Percentiles rank a stretch among this genome's conserved stretches.
These are phyloP conservation scores for Hansenula lynferdii DNA, from an alignment of 1,139 yeast genomes.

Conservation along the genomic window DNA sequence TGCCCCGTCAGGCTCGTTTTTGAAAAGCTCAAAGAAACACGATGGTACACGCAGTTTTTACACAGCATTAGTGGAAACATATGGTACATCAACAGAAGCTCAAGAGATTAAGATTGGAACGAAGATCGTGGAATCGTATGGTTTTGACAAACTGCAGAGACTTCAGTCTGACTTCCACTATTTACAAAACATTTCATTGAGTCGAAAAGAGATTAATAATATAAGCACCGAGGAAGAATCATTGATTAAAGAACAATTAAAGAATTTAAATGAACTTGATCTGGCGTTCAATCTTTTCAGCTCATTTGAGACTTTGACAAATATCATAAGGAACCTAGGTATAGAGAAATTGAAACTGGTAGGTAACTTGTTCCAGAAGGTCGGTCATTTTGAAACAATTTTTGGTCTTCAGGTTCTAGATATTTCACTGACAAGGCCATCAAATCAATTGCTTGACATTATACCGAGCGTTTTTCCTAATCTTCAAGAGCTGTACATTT, in stretches of 20 bases:
- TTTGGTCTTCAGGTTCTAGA: slow-evolving; percentile 22
- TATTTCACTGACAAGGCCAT: slow-evolving; percentile 25
- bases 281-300: slow-evolving; percentile 56
- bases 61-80: slow-evolving; percentile 46
- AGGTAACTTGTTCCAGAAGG: slow-evolving; percentile 49
- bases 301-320: slow-evolving; percentile 34
- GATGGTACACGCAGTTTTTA: slow-evolving; percentile 31
- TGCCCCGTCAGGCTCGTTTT: slow-evolving; percentile 56
- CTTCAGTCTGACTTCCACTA: slow-evolving; percentile 42
- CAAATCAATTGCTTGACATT: slow-evolving; percentile 21
- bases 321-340: slow-evolving; percentile 30
- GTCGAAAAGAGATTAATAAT: slow-evolving; percentile 30
- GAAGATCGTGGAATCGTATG: slow-evolving; percentile 57
- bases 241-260: slow-evolving; percentile 3
- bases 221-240: slow-evolving; percentile 7
- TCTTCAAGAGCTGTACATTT: slow-evolving; percentile 38
- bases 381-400: neutral
- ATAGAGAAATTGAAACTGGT: slow-evolving; percentile 47
- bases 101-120: slow-evolving; percentile 36
- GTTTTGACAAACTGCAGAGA: slow-evolving; percentile 52
- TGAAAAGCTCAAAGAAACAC: slow-evolving; percentile 41
- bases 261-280: slow-evolving; percentile 42
- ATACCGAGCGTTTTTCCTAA: slow-evolving; percentile 39
- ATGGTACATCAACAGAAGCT: slow-evolving; percentile 30
- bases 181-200: slow-evolving; percentile 47